Evolutionary conservation across 2,329 filamentous ascomycete genomes (phyloP).

Genomic region (Trichoderma sp.): DNA sequence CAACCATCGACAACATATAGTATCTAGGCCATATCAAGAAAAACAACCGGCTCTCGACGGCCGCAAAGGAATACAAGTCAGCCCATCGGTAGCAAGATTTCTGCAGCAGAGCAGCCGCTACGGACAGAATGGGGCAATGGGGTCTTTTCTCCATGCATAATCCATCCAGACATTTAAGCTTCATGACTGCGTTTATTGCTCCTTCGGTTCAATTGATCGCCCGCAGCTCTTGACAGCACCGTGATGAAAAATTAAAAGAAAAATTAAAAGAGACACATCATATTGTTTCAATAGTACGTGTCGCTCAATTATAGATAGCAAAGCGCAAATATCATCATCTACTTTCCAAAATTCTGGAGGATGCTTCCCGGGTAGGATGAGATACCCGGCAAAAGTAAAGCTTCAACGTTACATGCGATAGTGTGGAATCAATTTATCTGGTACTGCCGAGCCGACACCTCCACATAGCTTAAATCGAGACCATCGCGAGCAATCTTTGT

Average conservation of each 20-base stretch:
- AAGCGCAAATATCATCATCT: neutral
- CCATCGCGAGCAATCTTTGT: neutral
- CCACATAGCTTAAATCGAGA: neutral
- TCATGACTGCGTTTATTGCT: neutral
- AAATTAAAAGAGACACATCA: neutral
- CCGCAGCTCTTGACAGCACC: too few species aligned
- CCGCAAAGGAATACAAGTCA: neutral
- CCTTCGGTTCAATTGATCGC: neutral
- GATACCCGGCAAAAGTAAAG: neutral
- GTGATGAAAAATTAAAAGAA: too few species aligned
- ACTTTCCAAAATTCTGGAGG: neutral
- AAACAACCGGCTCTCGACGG: neutral
- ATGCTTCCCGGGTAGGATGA: neutral
- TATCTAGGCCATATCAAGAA: neutral
- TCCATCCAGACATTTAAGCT: neutral
- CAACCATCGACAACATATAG: neutral
- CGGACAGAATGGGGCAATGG: neutral
- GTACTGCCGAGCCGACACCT: neutral
- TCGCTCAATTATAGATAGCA: neutral
- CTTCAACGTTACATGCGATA: neutral
- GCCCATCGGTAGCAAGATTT: neutral
- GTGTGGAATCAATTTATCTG: neutral
- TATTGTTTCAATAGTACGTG: too few species aligned
- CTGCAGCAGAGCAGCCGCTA: neutral
- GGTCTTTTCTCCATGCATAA: neutral